These are phyloP conservation scores for Tricharina praecox DNA, from an alignment of 495 filamentous ascomycete species.

Conservation along the genomic window DNA sequence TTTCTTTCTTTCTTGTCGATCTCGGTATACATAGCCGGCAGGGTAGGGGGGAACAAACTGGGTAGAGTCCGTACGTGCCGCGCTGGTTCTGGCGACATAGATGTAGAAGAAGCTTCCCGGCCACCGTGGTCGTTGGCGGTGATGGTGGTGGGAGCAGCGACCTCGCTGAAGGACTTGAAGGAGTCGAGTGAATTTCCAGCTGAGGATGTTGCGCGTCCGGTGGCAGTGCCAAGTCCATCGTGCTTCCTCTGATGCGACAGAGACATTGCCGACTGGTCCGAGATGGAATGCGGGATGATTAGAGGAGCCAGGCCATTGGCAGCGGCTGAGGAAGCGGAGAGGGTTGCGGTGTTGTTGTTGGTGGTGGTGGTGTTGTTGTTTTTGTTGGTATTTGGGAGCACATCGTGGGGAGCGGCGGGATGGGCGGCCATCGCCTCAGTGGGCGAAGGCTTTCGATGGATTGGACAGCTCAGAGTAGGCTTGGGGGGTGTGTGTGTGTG, in stretches of 20 bases:
- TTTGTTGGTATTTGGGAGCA: background rate
- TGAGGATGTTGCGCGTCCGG: constrained; percentile 19
- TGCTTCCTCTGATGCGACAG: constrained; percentile 15
- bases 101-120: constrained; percentile 25
- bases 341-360: background rate
- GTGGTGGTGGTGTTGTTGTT: background rate
- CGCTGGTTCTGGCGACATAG: background rate
- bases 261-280: constrained; percentile 15
- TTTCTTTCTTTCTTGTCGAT: too few relatives aligned
- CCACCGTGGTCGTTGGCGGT: too few relatives aligned
- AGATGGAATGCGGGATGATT: background rate
- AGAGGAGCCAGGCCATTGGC: background rate
- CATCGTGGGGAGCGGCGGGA: background rate
- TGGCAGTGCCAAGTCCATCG: constrained; percentile 17
- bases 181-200: constrained; percentile 24
- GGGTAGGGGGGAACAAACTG: constrained; percentile 23
- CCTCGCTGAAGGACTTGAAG: too few relatives aligned
- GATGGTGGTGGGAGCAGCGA: too few relatives aligned
- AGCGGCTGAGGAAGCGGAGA: background rate
- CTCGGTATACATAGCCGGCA: too few relatives aligned
- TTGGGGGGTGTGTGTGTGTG: too few relatives aligned
- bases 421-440: background rate
- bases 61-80: constrained; percentile 25
- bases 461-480: too few relatives aligned
- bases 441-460: background rate